Evolutionary conservation across 495 filamentous ascomycete species (phyloP), one percentile per base, ranked within the genome.

Genomic region (Massariosphaeria phaeospora): DNA sequence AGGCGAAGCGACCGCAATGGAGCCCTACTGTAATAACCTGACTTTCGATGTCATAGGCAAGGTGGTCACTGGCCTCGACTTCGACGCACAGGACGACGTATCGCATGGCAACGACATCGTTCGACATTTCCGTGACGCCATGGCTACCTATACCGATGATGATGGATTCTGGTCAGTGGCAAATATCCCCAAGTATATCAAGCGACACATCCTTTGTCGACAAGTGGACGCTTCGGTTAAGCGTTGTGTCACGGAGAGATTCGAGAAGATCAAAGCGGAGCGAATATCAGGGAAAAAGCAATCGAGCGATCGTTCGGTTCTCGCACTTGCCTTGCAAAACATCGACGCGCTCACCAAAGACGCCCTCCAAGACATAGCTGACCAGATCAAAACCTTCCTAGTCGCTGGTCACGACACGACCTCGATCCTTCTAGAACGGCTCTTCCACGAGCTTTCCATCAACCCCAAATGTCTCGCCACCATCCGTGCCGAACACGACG

Each of bases 381-480:
- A 63, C 41, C 62, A 73, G 26, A 52, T 72, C 40, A 65, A 66
- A 31, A 36, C 57, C 3, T 70, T 77, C 53, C 61, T 76, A 17
- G 74, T 77, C 40, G 72, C 73, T 5, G 75, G 75, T 5, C 74
- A 76, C 47, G 73, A 76, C 42, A 76, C 75, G 0, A 76, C 75
- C 8, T 69, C 69, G 52, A 26, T 65, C 66, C 15, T 54, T 69
- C 7, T 68, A 56, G 18, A 75, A 71, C 36, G 61, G 60, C 11
- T 70, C 1, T 51, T 69, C 56, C 66, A 75, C 42, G 57, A 69
- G 11, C 67, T 77, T 3, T 62, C 66, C 10, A 52, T 62, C 13
- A 45, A 73, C 44, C 73, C 73, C 0, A 61, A 67, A 21, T 64
- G 53, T 6, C 65, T 73, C 10, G 64, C 64, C 1, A 63, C 59